phyloP scores from a whole-genome alignment of 805 yeast species.

The Maudiozyma pseudohumilis region DNA sequence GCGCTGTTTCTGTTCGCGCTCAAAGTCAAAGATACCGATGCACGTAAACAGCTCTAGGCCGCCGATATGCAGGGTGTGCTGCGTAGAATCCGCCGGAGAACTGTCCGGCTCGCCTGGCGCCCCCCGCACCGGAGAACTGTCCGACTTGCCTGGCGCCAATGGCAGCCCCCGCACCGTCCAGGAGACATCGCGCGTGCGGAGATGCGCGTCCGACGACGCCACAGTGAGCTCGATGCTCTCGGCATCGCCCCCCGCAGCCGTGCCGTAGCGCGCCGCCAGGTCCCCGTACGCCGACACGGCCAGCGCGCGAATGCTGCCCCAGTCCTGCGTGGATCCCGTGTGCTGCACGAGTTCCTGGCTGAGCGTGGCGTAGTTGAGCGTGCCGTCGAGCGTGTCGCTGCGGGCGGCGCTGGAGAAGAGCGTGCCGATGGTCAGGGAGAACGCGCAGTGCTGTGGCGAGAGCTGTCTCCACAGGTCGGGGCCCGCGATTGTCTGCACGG shows the following conservation, averaged over 20 bases:
- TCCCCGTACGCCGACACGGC: constrained; percentile 40
- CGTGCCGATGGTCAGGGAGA: constrained; percentile 53
- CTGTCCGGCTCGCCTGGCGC: no score
- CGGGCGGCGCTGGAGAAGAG: constrained; percentile 65
- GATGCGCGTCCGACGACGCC: constrained; percentile 19
- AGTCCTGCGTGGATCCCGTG: constrained; percentile 33
- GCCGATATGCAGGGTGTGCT: constrained; percentile 32
- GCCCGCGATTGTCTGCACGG: constrained; percentile 55
- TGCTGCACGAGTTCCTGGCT: constrained; percentile 51
- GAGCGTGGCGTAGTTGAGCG: constrained; percentile 82
- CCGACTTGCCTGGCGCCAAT: no score
- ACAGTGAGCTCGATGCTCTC: constrained; percentile 17
- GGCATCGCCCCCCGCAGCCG: no score
- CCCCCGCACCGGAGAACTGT: no score
- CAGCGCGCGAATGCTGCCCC: constrained; percentile 29
- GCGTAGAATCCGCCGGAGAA: constrained; percentile 3
- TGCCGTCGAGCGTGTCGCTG: constrained; percentile 69
- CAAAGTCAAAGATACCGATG: constrained; percentile 92
- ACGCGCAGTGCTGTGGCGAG: constrained; percentile 52
- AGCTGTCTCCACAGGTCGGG: constrained; percentile 67
- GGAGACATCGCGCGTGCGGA: constrained; percentile 26
- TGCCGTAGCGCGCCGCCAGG: constrained; percentile 32
- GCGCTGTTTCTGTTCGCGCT: constrained; percentile 70
- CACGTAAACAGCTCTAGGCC: constrained; percentile 55
- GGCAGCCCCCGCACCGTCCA: no score